Evolutionary conservation across 2,329 filamentous ascomycete species (phyloP).

Genomic region (Colletotrichum australisinense): DNA sequence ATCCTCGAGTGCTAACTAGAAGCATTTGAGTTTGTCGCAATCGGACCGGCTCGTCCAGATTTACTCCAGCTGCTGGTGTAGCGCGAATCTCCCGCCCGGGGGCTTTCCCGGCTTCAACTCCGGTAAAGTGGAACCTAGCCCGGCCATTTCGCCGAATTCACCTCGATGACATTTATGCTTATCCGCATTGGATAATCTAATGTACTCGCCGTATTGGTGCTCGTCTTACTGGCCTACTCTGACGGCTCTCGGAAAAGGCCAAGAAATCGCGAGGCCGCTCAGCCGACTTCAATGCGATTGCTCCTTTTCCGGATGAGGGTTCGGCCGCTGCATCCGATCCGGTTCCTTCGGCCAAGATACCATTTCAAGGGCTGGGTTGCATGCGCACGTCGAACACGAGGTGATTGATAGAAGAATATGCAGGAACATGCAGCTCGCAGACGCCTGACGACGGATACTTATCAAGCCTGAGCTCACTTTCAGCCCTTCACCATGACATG

Average conservation of each 20-base stretch:
- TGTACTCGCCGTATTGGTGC: not conserved
- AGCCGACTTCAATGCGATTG: not conserved
- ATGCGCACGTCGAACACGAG: slow-evolving; percentile 11
- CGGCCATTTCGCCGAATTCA: not conserved
- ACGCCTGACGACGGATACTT: not conserved
- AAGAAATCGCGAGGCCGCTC: not conserved
- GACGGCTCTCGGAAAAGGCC: not conserved
- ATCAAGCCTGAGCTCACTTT: not conserved
- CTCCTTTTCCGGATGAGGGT: not conserved
- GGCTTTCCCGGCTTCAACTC: not conserved
- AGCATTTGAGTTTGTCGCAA: not conserved
- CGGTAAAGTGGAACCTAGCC: not conserved
- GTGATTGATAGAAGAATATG: slow-evolving; percentile 4
- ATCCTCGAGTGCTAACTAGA: not conserved
- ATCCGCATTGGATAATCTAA: not conserved
- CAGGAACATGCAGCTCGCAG: slow-evolving; percentile 1
- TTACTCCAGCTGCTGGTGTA: not conserved
- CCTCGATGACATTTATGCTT: not conserved
- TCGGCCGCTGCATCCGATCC: slow-evolving; percentile 11
- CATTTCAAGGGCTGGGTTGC: not conserved
- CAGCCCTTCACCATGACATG: not conserved
- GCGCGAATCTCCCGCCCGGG: not conserved
- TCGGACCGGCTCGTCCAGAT: not conserved
- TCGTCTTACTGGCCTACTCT: no score
- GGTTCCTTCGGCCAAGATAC: not conserved